phyloP scores from a whole-genome alignment of 495 filamentous ascomycete species.

The Gamarada debralockiae region DNA sequence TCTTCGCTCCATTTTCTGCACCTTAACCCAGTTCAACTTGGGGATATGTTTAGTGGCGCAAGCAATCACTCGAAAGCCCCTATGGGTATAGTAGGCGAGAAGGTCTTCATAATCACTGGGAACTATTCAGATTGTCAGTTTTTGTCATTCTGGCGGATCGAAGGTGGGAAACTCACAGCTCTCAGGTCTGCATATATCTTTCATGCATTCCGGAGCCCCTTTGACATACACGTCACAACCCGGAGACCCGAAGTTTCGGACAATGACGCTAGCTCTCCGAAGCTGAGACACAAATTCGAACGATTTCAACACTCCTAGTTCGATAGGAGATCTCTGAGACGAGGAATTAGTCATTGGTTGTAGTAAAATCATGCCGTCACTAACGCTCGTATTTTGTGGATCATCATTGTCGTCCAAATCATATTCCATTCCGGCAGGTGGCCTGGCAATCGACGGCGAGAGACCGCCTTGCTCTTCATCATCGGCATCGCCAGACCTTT shows the following conservation, averaged over 20 bases:
- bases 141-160: constrained; percentile 10
- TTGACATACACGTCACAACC: constrained; percentile 89
- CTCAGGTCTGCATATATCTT: constrained; percentile 79
- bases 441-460: constrained; percentile 79
- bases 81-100: constrained; percentile 84
- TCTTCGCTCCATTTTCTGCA: constrained; percentile 84
- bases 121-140: constrained; percentile 43
- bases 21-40: constrained; percentile 87
- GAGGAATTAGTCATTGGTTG: constrained; percentile 4
- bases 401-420: constrained; percentile 43
- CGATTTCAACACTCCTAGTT: constrained; percentile 79
- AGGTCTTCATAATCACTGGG: constrained; percentile 87
- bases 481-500: constrained; percentile 49
- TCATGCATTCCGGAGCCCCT: constrained; percentile 94
- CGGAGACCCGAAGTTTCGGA: constrained; percentile 75
- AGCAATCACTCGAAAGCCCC: constrained; percentile 95
- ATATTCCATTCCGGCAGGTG: constrained; percentile 59
- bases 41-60: constrained; percentile 86
- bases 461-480: constrained; percentile 64
- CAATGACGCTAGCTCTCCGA: constrained; percentile 87
- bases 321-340: constrained; percentile 44
- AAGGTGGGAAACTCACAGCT: constrained; percentile 56
- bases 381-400: constrained; percentile 25
- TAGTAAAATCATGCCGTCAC: constrained; percentile 11
- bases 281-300: constrained; percentile 99